A percentile compares a stretch with the other conserved stretches of the same genome.
These are phyloP conservation scores for Hyphodiscus hymeniophilus DNA, from an alignment of 495 filamentous ascomycete species.

Conservation along the genomic window DNA sequence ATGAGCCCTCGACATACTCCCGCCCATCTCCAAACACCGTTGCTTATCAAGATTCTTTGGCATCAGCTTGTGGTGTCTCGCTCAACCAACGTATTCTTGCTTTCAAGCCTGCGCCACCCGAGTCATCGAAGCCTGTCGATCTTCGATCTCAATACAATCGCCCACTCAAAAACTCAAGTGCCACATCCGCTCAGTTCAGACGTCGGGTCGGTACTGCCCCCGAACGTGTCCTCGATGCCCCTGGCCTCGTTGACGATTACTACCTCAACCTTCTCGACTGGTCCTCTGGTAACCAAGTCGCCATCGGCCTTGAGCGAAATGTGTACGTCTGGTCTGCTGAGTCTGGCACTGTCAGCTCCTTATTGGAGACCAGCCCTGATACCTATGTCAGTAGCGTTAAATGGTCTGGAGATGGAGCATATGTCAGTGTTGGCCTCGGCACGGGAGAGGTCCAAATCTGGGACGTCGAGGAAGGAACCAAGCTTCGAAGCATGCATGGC, in stretches of 20 bases:
- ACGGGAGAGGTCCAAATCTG: conserved; percentile 98
- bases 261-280: conserved; percentile 98
- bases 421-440: conserved; percentile 90
- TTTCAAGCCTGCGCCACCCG: conserved; percentile 94
- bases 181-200: conserved; percentile 71
- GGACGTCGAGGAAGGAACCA: conserved; percentile 92
- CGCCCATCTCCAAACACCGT: conserved; percentile 78
- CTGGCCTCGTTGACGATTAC: conserved; percentile 94
- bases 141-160: conserved; percentile 97
- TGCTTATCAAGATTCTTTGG: conserved; percentile 88
- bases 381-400: conserved; percentile 98
- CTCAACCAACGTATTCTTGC: conserved; percentile 94
- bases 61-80: conserved; percentile 84
- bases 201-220: conserved; percentile 89
- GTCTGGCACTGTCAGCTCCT: conserved; percentile 73
- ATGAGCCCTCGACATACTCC: conserved; percentile 48
- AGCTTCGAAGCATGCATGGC: conserved; percentile 96
- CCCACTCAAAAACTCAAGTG: conserved; percentile 71
- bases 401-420: conserved; percentile 96
- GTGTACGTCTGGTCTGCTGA: conserved; percentile 99
- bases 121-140: conserved; percentile 96
- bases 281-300: conserved; percentile 95
- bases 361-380: conserved; percentile 78
- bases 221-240: conserved; percentile 95
- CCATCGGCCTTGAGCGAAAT: conserved; percentile 91